Conservation (phyloP, 495 filamentous ascomycete species). For the Staphylotrichum longicolle region DNA sequence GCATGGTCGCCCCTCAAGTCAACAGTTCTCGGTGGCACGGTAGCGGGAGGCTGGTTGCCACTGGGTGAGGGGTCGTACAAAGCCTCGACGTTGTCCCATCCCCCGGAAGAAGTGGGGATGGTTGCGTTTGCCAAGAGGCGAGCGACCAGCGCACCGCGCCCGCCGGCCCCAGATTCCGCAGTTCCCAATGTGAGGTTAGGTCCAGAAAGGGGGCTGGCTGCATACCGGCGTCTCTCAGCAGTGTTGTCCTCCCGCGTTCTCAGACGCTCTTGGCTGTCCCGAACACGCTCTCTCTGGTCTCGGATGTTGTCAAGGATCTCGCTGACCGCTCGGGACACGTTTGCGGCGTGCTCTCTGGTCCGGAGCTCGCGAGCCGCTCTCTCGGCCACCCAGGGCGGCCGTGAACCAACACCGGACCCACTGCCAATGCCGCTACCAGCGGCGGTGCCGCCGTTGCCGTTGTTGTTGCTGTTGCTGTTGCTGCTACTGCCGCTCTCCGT, state of each 20-base stretch:
- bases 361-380: slow-evolving; percentile 7
- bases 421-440: not conserved
- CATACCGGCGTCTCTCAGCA: slow-evolving; percentile 28
- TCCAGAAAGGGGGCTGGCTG: slow-evolving; percentile 21
- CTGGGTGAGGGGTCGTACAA: slow-evolving; percentile 25
- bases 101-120: slow-evolving; percentile 15
- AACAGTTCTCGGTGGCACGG: not conserved
- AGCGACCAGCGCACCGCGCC: slow-evolving; percentile 17
- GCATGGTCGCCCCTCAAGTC: slow-evolving; percentile 5
- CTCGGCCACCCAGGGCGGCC: slow-evolving; percentile 18
- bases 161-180: slow-evolving; percentile 9
- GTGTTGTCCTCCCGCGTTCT: slow-evolving; percentile 18
- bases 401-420: slow-evolving; percentile 13
- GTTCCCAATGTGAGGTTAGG: not conserved
- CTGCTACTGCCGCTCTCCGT: slow-evolving; percentile 1
- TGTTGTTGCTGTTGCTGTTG: slow-evolving; percentile 13
- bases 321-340: slow-evolving; percentile 27
- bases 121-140: slow-evolving; percentile 20
- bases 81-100: slow-evolving; percentile 29
- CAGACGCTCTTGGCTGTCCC: slow-evolving; percentile 26
- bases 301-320: slow-evolving; percentile 31
- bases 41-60: not conserved
- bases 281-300: slow-evolving; percentile 28
- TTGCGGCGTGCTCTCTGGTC: slow-evolving; percentile 28
- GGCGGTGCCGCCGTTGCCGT: not conserved